A percentile compares a stretch with the other conserved stretches of the same genome.
phyloP scores from a whole-genome alignment of 2,329 filamentous ascomycete genomes.

The Beauveria varroae region DNA sequence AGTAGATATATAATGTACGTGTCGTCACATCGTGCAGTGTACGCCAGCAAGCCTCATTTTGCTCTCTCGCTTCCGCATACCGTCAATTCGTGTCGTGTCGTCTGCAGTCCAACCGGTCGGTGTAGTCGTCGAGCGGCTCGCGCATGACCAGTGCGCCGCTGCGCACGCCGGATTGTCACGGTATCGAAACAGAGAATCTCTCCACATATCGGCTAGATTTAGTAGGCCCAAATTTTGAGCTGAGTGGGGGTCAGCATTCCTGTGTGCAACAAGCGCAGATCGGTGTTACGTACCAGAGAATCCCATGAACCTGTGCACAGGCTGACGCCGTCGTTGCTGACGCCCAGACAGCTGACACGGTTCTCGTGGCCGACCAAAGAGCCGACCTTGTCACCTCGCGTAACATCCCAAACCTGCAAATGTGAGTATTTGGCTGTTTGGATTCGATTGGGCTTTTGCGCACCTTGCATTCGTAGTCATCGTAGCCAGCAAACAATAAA shows the following conservation, averaged over 20 bases:
- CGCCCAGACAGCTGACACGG: constrained; percentile 94
- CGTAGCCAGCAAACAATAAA: constrained; percentile 92
- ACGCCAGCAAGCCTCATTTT: constrained; percentile 25
- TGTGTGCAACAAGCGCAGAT: constrained; percentile 15
- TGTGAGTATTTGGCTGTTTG: constrained; percentile 10
- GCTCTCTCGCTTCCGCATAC: constrained; percentile 7
- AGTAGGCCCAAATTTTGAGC: constrained; percentile 87
- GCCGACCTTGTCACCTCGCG: constrained; percentile 93
- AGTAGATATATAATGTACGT: constrained; percentile 21
- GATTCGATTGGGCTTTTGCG: constrained; percentile 19
- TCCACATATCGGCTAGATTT: constrained; percentile 26
- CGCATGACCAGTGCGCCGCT: background rate
- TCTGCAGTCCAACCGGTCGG: background rate
- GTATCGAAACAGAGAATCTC: constrained; percentile 21
- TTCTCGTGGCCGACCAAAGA: constrained; percentile 97
- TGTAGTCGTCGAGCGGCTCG: background rate
- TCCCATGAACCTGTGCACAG: constrained; percentile 99
- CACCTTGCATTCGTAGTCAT: constrained; percentile 99
- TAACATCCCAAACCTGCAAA: constrained; percentile 90
- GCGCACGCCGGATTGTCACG: constrained; percentile 15
- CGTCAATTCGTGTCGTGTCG: constrained; percentile 1
- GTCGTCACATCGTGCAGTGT: constrained; percentile 35
- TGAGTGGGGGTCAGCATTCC: constrained; percentile 32
- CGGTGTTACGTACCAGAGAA: constrained; percentile 72
- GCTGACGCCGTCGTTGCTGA: constrained; percentile 98